phyloP scores from a whole-genome alignment of 768 basidiomycete species.

The Piloderma croceum region DNA sequence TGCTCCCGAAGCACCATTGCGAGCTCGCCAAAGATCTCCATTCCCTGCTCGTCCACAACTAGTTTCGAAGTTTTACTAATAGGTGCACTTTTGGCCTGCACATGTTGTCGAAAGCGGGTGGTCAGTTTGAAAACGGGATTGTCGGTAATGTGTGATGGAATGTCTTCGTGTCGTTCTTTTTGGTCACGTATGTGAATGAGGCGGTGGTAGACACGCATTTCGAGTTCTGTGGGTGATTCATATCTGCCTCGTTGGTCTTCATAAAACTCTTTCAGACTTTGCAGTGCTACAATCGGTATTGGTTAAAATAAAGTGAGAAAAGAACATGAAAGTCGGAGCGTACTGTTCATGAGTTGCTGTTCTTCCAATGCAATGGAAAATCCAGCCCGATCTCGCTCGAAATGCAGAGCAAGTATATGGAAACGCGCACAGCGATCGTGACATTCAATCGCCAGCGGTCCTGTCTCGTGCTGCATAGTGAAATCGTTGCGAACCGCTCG shows the following conservation, averaged over 20 bases:
- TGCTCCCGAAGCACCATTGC: constrained; percentile 59
- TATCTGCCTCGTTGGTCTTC: constrained; percentile 69
- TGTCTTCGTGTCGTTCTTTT: constrained; percentile 65
- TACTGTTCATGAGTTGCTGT: constrained; percentile 89
- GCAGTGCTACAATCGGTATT: constrained; percentile 54
- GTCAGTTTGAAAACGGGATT: constrained; percentile 80
- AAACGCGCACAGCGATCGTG: constrained; percentile 93
- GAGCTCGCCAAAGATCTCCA: constrained; percentile 63
- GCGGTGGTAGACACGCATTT: constrained; percentile 94
- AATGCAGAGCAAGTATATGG: constrained; percentile 73
- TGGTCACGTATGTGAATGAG: constrained; percentile 88
- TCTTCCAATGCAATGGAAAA: constrained; percentile 73
- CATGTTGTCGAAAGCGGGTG: constrained; percentile 71
- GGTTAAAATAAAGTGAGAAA: constrained; percentile 2
- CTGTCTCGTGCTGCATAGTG: constrained; percentile 83
- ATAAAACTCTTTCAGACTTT: constrained; percentile 90
- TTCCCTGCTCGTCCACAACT: constrained; percentile 57
- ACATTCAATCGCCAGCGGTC: constrained; percentile 74
- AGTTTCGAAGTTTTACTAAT: constrained; percentile 64
- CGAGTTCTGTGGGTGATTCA: constrained; percentile 79
- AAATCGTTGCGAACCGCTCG: constrained; percentile 90
- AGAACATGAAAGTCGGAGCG: constrained; percentile 23
- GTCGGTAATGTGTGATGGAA: constrained; percentile 59
- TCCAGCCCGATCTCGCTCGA: constrained; percentile 46
- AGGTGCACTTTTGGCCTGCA: constrained; percentile 73